Conservation (phyloP, 352 stramenopile species). For the Globisporangium iwayamae region DNA sequence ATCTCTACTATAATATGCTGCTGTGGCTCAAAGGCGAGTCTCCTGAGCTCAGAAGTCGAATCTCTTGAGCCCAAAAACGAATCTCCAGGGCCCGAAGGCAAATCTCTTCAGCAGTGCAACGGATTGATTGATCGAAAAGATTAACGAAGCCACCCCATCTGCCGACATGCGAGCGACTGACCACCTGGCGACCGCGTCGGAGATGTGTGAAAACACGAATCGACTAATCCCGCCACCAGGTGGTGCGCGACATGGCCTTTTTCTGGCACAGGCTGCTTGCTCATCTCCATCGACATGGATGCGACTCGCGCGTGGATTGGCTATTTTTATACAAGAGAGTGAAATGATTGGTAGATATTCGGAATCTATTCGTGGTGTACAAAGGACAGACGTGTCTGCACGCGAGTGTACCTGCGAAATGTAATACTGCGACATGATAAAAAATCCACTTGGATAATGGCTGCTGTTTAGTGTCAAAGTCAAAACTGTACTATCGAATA, state of each 20-base stretch:
- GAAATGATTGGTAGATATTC: background rate
- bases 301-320: background rate
- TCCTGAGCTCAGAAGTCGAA: no score
- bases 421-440: background rate
- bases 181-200: background rate
- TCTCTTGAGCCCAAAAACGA: no score
- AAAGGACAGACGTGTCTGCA: background rate
- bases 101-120: no score
- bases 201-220: background rate
- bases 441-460: slow-evolving; percentile 3
- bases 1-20: no score
- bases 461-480: background rate
- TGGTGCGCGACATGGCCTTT: background rate
- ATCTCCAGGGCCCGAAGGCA: no score
- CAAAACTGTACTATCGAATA: background rate
- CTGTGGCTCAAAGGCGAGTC: no score
- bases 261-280: background rate
- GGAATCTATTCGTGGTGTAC: background rate
- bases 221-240: slow-evolving; percentile 10
- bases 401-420: background rate
- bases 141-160: no score
- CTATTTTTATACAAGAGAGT: background rate
- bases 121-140: no score
- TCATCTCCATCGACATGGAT: background rate
- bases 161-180: background rate